Base-by-base conservation (phyloP, 352 stramenopile species). In the Phytophthora podocarpi region DNA sequence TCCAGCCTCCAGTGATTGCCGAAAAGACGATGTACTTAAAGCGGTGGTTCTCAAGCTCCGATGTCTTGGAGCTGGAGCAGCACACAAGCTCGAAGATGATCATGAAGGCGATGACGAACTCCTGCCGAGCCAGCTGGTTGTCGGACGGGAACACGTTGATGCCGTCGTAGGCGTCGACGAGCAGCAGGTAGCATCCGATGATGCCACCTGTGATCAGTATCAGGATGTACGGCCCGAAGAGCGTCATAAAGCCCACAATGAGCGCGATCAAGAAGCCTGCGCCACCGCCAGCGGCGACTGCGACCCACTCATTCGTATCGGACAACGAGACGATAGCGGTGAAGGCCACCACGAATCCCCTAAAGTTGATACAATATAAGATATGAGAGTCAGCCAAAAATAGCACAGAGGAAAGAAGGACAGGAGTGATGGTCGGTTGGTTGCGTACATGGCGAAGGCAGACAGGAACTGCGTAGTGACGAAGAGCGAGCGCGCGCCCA, bases 11-110 rank as follows among this genome's bases (percentile, higher is more conserved):
- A 0, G 77, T 78, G 21, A 91, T 59, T 5, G 78, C 64, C 26
- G 83, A 84, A 41, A 96, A 89, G n/a, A 93, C 5, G 2, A 94
- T 76, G 57, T 96, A 96, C 73, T 96, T 96, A 77, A 96, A 90
- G 13, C 87, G 85, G 72, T 96, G 87, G 76, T 91, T 94, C 67
- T 96, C 87, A 20, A 93, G 67, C 41, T 96, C 87, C 8, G 67
- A 70, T 5, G 82, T 89, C 79, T 96, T 96, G 59, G 83, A 93
- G 23, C 55, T 58, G 1, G 83, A 93, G 39, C 70, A 74, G 47
- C 82, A 94, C n/a, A 96, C 70, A 28, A 96, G 74, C 61, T 93
- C 67, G 50, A 93, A 96, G 59, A 96, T 90, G 49, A 96, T 87
- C 41, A 90, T 83, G 61, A 96, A 96, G 32, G 85, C 83, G 52